Evolutionary conservation across 208 protist species (phyloP), one percentile per base, ranked within the genome.

Genomic region (Crithidia mellificae): DNA sequence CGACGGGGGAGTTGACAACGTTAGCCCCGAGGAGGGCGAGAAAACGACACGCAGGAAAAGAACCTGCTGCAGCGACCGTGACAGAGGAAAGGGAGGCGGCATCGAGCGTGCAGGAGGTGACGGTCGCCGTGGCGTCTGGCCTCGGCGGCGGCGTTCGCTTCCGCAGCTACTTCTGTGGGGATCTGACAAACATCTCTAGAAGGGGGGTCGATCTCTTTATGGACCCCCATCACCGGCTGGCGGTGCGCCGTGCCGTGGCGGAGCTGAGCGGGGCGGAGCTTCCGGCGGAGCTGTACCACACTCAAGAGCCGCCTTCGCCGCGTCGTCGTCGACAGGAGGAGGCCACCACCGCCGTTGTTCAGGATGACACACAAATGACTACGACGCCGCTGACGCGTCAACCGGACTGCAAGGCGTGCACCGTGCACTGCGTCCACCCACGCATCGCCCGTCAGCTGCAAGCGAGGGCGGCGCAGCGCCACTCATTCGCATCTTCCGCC

Each of bases 401-500:
- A 17, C 15, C 41, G 41, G 41, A 46, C 17, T 72, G 66, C 27
- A 27, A 1, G 7, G 66, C 55, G 11, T 72, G 66, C 22, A 22
- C 12, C 6, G 62, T 72, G 12, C 66, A 64, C 20, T 72, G 66
- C 29, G 47, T 72, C 1, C 66, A 72, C 24, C 66, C 66, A 7
- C 54, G 66, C 1, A 25, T 72, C 5, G 17, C 44, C 11, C 55
- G 66, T 6, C 41, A 27, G 20, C 12, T 51, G 20, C 20, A 29
- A 22, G 17, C 22, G n/a, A n/a, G n/a, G n/a, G n/a, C n/a, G n/a
- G n/a, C n/a, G n/a, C n/a, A n/a, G n/a, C n/a, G n/a, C n/a, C n/a
- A n/a, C n/a, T n/a, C n/a, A n/a, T n/a, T n/a, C n/a, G n/a, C n/a
- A n/a, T n/a, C n/a, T n/a, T n/a, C 34, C 34, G 49, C 2, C 27